Evolutionary conservation across 2,329 filamentous ascomycete genomes (phyloP).

Genomic region (Clonostachys sp.): DNA sequence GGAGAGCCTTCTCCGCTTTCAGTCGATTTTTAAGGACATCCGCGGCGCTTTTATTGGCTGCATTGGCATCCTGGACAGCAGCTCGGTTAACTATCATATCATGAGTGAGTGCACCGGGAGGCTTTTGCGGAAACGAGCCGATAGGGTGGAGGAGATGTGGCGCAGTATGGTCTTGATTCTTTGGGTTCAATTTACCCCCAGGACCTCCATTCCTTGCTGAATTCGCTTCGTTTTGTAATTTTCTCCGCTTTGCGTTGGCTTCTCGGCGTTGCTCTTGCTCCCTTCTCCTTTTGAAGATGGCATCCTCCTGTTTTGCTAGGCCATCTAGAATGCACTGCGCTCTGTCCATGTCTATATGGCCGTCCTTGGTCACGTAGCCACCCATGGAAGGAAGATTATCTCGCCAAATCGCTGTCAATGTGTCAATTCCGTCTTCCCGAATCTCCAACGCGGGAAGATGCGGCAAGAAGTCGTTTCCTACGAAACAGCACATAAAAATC

Average conservation of each 20-base stretch:
- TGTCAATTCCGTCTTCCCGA: conserved; percentile 94
- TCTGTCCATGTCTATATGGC: conserved; percentile 79
- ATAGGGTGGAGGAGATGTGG: conserved; percentile 30
- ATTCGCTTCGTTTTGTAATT: conserved; percentile 56
- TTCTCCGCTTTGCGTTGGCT: conserved; percentile 73
- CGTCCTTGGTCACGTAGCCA: conserved; percentile 94
- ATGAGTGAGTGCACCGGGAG: conserved; percentile 64
- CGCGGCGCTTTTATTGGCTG: conserved; percentile 91
- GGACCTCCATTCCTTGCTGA: conserved; percentile 19
- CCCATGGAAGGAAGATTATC: conserved; percentile 89
- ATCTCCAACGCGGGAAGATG: conserved; percentile 98
- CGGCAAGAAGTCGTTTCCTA: conserved; percentile 96
- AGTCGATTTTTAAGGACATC: conserved; percentile 81
- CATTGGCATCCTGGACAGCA: conserved; percentile 61
- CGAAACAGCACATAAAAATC: conserved; percentile 99
- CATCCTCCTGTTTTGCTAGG: conserved; percentile 87
- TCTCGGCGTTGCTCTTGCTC: conserved; percentile 81
- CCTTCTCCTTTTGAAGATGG: conserved; percentile 84
- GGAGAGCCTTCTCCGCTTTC: conserved; percentile 31
- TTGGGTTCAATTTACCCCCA: conserved; percentile 18
- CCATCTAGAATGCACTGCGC: conserved; percentile 86
- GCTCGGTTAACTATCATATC: conserved; percentile 81
- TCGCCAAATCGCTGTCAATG: conserved; percentile 93
- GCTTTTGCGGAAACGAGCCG: conserved; percentile 46
- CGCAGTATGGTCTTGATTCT: conserved; percentile 21